These are phyloP conservation scores for Hypoxylon sp. DNA, from an alignment of 2,329 filamentous ascomycete genomes.

Conservation along the genomic window DNA sequence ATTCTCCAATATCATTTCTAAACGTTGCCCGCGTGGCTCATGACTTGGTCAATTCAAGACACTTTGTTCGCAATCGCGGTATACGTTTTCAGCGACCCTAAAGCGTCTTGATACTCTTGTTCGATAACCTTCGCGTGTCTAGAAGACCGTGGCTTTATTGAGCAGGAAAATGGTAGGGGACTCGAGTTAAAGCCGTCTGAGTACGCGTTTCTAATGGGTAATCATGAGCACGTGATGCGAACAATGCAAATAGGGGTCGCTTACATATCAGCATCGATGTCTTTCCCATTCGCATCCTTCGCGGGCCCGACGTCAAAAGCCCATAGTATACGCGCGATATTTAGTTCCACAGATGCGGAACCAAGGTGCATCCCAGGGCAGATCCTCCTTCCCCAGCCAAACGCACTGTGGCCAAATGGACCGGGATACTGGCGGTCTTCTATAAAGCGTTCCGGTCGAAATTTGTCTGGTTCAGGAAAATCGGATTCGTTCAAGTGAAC, in stretches of 20 bases:
- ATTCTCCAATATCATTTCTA: neutral
- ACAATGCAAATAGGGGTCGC: conserved; percentile 21
- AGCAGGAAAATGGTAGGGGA: conserved; percentile 58
- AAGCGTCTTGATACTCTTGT: conserved; percentile 49
- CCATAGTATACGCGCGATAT: conserved; percentile 66
- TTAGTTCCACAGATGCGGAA: conserved; percentile 62
- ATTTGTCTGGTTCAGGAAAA: conserved; percentile 58
- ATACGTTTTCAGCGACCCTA: conserved; percentile 49
- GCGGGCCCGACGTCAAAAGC: conserved; percentile 60
- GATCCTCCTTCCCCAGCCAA: conserved; percentile 58
- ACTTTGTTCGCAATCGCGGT: conserved; percentile 43
- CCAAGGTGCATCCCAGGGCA: conserved; percentile 65
- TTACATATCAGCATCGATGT: conserved; percentile 58
- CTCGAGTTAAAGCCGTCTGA: conserved; percentile 60
- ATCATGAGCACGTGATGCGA: neutral
- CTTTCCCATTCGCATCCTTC: conserved; percentile 48
- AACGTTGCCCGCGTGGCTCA: neutral
- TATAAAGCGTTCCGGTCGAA: conserved; percentile 47
- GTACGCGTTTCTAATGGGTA: conserved; percentile 54
- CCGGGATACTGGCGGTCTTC: conserved; percentile 53
- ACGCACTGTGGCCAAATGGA: conserved; percentile 55
- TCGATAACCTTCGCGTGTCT: conserved; percentile 53
- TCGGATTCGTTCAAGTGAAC: conserved; percentile 59
- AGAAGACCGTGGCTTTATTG: conserved; percentile 54
- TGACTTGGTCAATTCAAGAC: conserved; percentile 27